A percentile compares a stretch with the other conserved stretches of the same genome.
phyloP scores from a whole-genome alignment of 2,329 filamentous ascomycete genomes.

The Epichloe uncinata region DNA sequence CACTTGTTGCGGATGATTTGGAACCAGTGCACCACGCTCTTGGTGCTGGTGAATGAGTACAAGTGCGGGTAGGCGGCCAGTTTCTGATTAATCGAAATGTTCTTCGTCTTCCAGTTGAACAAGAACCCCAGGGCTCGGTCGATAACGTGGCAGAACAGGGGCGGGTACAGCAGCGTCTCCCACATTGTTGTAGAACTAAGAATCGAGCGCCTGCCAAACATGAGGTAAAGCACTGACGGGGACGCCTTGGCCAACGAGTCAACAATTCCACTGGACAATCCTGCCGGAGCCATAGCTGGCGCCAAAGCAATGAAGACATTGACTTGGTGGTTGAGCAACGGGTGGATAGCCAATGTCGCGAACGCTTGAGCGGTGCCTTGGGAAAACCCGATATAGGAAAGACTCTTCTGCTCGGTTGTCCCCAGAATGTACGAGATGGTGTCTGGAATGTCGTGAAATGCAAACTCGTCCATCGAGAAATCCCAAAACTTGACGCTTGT shows the following conservation, averaged over 20 bases:
- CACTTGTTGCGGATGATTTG: slow-evolving; percentile 94
- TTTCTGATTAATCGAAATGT: slow-evolving; percentile 80
- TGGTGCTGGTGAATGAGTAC: slow-evolving; percentile 93
- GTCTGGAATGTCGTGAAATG: slow-evolving; percentile 93
- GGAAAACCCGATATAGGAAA: slow-evolving; percentile 95
- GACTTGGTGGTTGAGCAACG: slow-evolving; percentile 79
- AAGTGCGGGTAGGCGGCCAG: slow-evolving; percentile 90
- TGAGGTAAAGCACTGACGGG: slow-evolving; percentile 79
- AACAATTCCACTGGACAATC: slow-evolving; percentile 78
- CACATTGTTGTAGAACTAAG: slow-evolving; percentile 91
- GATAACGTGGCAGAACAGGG: slow-evolving; percentile 79
- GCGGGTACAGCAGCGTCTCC: slow-evolving; percentile 91
- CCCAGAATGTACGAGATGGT: slow-evolving; percentile 84
- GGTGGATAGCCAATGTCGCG: slow-evolving; percentile 83
- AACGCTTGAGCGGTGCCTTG: slow-evolving; percentile 97
- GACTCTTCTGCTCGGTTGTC: slow-evolving; percentile 65
- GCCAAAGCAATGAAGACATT: slow-evolving; percentile 94
- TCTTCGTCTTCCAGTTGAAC: slow-evolving; percentile 78
- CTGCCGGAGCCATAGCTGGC: slow-evolving; percentile 90
- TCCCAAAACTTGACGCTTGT: slow-evolving; percentile 78
- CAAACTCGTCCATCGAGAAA: slow-evolving; percentile 97
- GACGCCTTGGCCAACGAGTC: slow-evolving; percentile 89
- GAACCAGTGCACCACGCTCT: slow-evolving; percentile 97
- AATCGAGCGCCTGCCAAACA: slow-evolving; percentile 85
- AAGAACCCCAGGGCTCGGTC: slow-evolving; percentile 70